Base-by-base conservation (phyloP, 371 early-diverging fungal genomes). In the Mycotypha africana region DNA sequence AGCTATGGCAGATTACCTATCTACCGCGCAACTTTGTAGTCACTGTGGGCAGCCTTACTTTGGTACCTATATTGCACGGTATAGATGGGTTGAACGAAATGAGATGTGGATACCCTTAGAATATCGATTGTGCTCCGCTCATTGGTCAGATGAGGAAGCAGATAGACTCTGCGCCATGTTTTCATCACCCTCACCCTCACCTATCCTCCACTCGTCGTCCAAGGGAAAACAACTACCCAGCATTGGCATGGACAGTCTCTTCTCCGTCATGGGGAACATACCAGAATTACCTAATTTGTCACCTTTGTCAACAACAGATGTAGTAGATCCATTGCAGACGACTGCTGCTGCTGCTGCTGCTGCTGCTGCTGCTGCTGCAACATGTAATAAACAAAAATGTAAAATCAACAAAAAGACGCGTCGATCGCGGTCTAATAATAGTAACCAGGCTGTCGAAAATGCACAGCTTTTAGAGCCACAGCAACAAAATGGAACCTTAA, bases 41-140 rank as follows among this genome's bases (percentile, higher is more conserved):
- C 87, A 84, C 59, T 96, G 97, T 59, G 72, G 76, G 7, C 91
- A 89, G 0, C 93, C 97, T 14, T 89, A 86, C 46, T 89, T 92
- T 67, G 88, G 88, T 9, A 53, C 63, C 4, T 80, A 51, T 60
- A 70, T 76, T 11, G 61, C 58, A 24, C 76, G 89, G 19, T 70
- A 76, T 10, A 70, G 84, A 25, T 66, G 83, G 47, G 69, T 87
- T 12, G 85, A 84, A 32, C 78, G 80, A 15, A 53, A 60, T 21
- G 68, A 62, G 33, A 17, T 37, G 12, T 51, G 53, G 46, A 41
- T 88, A 20, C 86, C 88, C 0, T 56, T 88, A n/a, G 86, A 86
- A 59, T 88, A 86, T 53, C 69, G 81, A 7, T 64, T 91, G 30
- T 91, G 92, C 53, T 58, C 72, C 31, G 81, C 84, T 12, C 92